These are phyloP conservation scores for Amphibolis antarctica DNA, from an alignment of 106 monocot genomes.

Conservation along the genomic window DNA sequence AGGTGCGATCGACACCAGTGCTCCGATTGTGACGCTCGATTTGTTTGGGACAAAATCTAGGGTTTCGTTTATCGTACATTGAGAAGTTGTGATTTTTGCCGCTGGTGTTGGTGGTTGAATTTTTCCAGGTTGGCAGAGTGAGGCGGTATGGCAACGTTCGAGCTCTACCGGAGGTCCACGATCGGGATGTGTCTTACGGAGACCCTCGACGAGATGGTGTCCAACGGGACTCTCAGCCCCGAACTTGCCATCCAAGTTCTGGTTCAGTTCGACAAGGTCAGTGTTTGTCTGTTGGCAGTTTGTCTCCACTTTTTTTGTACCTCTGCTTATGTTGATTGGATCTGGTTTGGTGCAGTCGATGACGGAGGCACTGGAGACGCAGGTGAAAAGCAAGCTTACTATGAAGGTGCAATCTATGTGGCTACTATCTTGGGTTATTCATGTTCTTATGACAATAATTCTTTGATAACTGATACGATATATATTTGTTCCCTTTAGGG, in stretches of 20 bases:
- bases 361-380: conserved; percentile 78
- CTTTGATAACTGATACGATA: no score
- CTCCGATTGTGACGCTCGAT: not conserved
- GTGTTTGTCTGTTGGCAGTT: not conserved
- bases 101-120: not conserved
- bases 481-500: no score
- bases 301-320: not conserved
- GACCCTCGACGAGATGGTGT: conserved; percentile 71
- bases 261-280: conserved; percentile 73
- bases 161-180: conserved; percentile 59
- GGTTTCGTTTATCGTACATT: not conserved
- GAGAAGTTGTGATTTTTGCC: not conserved
- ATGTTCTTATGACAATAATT: not conserved
- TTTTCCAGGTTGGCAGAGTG: not conserved
- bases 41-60: conserved; percentile 5
- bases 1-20: not conserved
- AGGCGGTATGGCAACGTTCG: conserved; percentile 51
- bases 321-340: not conserved
- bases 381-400: conserved; percentile 92
- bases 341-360: conserved; percentile 47
- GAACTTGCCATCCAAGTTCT: conserved; percentile 75
- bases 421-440: not conserved
- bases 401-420: conserved; percentile 44
- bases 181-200: conserved; percentile 78
- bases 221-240: conserved; percentile 49